phyloP scores from a whole-genome alignment of 2,329 filamentous ascomycete species.

The Fusarium continuum region DNA sequence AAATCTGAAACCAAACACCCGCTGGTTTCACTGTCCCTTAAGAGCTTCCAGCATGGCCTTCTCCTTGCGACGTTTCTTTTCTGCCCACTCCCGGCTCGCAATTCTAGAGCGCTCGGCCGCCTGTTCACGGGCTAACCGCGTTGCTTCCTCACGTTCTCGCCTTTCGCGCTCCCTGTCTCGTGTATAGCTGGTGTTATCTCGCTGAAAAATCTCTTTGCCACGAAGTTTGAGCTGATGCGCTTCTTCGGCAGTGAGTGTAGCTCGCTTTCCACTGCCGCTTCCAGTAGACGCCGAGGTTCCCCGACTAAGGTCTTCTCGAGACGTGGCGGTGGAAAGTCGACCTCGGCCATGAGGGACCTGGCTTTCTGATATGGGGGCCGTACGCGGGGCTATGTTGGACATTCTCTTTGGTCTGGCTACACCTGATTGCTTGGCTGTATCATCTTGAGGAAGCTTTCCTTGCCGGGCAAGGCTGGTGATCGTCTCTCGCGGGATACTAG shows the following conservation, averaged over 20 bases:
- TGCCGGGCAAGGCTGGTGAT: slow-evolving; percentile 65
- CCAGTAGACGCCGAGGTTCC: slow-evolving; percentile 58
- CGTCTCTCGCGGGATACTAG: slow-evolving; percentile 63
- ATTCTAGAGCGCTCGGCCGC: slow-evolving; percentile 69
- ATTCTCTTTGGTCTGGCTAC: slow-evolving; percentile 38
- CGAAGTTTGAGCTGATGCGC: slow-evolving; percentile 60
- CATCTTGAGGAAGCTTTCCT: slow-evolving; percentile 51
- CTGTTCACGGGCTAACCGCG: slow-evolving; percentile 65
- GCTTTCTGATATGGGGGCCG: slow-evolving; percentile 1
- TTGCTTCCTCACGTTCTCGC: slow-evolving; percentile 62
- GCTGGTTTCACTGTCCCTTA: not conserved
- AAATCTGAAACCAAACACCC: not conserved
- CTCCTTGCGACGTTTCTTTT: slow-evolving; percentile 61
- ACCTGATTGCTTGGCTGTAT: slow-evolving; percentile 26
- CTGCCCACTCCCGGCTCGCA: slow-evolving; percentile 69
- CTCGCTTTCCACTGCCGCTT: slow-evolving; percentile 56
- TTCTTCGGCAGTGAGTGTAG: slow-evolving; percentile 61
- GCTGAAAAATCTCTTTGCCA: slow-evolving; percentile 63
- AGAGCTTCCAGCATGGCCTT: slow-evolving; percentile 31
- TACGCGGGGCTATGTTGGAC: slow-evolving; percentile 32
- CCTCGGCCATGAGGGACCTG: slow-evolving; percentile 40
- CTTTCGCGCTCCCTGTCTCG: slow-evolving; percentile 62
- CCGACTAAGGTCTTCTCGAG: slow-evolving; percentile 47
- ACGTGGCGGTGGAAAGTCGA: slow-evolving; percentile 38
- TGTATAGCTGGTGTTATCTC: slow-evolving; percentile 57